Evolutionary conservation across 148 eudicot genomes (phyloP).

Genomic region (Mesembryanthemum crystallinum): DNA sequence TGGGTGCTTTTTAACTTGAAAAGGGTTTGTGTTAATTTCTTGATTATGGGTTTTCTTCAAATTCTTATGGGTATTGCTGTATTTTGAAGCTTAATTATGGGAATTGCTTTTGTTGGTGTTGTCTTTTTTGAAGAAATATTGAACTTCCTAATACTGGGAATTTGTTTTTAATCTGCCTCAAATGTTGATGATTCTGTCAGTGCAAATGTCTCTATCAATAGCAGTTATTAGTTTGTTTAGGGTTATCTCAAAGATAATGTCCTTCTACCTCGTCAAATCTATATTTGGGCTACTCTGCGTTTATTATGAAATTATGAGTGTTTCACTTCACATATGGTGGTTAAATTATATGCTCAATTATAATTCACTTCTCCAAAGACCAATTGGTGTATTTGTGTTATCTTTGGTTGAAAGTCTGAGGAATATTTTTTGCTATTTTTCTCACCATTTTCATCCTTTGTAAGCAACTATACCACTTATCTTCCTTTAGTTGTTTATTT

Average conservation of each 20-base stretch:
- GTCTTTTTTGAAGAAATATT: background rate
- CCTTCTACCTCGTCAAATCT: background rate
- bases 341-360: background rate
- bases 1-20: background rate
- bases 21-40: constrained; percentile 5
- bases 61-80: constrained; percentile 23
- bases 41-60: constrained; percentile 18
- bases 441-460: background rate
- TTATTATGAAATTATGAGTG: background rate
- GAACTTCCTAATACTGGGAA: constrained; percentile 1
- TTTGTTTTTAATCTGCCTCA: background rate
- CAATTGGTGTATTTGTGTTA: constrained; percentile 1
- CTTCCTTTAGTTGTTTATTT: background rate
- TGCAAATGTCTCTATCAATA: background rate
- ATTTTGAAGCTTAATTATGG: background rate
- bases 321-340: background rate
- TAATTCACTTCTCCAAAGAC: background rate
- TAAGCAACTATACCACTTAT: background rate
- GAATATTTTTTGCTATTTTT: background rate
- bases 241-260: background rate
- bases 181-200: background rate
- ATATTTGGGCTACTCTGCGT: too few relatives aligned
- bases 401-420: background rate
- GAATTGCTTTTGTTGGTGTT: background rate
- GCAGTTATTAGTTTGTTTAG: background rate